Evolutionary conservation across 164 flowering plant genomes (phyloP).

Genomic region (Platanus orientalis): DNA sequence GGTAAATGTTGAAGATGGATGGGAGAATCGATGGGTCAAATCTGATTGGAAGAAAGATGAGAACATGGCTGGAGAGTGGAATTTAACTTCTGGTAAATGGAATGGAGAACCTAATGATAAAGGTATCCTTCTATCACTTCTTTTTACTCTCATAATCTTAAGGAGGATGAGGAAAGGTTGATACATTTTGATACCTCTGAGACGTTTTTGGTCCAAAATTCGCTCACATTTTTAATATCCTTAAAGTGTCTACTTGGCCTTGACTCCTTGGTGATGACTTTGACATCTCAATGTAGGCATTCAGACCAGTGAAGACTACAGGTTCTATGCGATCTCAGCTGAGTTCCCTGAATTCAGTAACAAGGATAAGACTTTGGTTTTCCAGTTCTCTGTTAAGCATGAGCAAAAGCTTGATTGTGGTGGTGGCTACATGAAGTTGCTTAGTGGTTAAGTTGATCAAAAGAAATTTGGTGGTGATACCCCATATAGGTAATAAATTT

Average conservation of each 20-base stretch:
- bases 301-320: slow-evolving; percentile 89
- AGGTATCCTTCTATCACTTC: slow-evolving; percentile 39
- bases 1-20: slow-evolving; percentile 57
- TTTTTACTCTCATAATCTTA: neutral
- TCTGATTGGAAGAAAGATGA: slow-evolving; percentile 99
- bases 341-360: slow-evolving; percentile 88
- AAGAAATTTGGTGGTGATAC: slow-evolving; percentile 96
- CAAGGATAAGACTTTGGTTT: slow-evolving; percentile 85
- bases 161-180: neutral
- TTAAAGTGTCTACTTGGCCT: neutral
- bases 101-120: slow-evolving; percentile 77
- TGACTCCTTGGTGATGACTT: neutral
- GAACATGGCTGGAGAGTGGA: slow-evolving; percentile 87
- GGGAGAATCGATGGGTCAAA: slow-evolving; percentile 87
- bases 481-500: slow-evolving; percentile 64
- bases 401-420: slow-evolving; percentile 98
- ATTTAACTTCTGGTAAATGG: slow-evolving; percentile 91
- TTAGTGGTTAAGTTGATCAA: slow-evolving; percentile 82
- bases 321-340: slow-evolving; percentile 90
- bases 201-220: neutral
- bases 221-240: no score
- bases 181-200: no score
- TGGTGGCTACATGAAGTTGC: slow-evolving; percentile 98
- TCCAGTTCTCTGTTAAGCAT: slow-evolving; percentile 90
- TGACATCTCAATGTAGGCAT: slow-evolving; percentile 46